Conservation (phyloP, 208 protist species). For the Naegleria lovaniensis region DNA sequence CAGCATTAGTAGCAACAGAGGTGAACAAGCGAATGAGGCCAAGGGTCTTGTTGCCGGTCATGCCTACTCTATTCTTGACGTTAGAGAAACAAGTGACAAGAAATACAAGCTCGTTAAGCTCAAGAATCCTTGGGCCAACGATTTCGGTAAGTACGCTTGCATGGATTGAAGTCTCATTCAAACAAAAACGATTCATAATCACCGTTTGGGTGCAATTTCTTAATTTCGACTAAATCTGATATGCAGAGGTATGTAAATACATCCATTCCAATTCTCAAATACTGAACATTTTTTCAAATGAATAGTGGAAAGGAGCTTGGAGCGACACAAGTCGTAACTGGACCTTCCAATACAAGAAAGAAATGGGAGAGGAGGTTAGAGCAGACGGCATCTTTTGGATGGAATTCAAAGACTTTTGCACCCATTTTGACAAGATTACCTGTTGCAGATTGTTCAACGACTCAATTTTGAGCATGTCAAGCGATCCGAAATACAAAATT, state of each 20-base stretch:
- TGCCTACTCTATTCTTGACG: conserved; percentile 12
- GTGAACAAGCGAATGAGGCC: background rate
- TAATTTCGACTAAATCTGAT: background rate
- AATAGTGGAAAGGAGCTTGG: conserved; percentile 12
- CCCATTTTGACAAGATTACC: conserved; percentile 22
- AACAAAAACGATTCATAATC: no score
- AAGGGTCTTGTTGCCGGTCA: conserved; percentile 14
- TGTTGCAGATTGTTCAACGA: conserved; percentile 16
- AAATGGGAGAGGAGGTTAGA: background rate
- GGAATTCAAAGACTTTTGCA: background rate
- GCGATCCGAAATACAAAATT: background rate
- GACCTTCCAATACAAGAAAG: background rate
- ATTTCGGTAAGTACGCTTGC: background rate
- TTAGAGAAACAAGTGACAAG: background rate
- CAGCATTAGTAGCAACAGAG: background rate
- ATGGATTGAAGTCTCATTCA: no score
- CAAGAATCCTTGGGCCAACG: conserved; percentile 5
- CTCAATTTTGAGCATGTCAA: background rate
- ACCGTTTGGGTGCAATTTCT: background rate
- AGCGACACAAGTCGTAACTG: background rate
- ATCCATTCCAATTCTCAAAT: background rate
- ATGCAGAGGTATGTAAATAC: background rate
- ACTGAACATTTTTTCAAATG: background rate
- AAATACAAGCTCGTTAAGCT: background rate
- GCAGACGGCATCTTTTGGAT: conserved; percentile 28